phyloP scores from a whole-genome alignment of 2,329 filamentous ascomycete species.

The Colletotrichum limetticola region DNA sequence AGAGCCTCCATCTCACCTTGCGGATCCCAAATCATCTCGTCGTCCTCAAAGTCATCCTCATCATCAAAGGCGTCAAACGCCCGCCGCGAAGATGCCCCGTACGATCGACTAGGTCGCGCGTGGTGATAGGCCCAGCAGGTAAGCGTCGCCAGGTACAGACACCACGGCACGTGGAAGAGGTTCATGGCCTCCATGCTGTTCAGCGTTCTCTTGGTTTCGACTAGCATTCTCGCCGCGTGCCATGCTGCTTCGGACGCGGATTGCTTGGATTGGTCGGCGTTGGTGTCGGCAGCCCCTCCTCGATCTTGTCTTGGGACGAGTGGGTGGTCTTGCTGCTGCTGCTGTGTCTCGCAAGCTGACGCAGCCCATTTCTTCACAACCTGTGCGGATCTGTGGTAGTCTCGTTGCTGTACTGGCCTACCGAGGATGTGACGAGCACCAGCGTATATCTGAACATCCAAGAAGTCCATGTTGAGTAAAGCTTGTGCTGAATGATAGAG shows the following conservation, averaged over 20 bases:
- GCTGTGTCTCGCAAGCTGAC: constrained; percentile 29
- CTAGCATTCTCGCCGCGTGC: constrained; percentile 64
- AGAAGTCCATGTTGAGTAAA: constrained; percentile 66
- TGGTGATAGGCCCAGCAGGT: constrained; percentile 69
- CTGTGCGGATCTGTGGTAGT: constrained; percentile 61
- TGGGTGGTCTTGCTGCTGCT: background rate
- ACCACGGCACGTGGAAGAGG: constrained; percentile 71
- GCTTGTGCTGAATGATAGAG: constrained; percentile 69
- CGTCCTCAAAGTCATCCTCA: constrained; percentile 43
- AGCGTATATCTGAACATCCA: constrained; percentile 71
- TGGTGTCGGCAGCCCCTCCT: background rate
- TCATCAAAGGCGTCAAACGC: constrained; percentile 37
- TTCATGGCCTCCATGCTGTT: constrained; percentile 62
- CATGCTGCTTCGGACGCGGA: constrained; percentile 57
- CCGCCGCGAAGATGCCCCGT: background rate
- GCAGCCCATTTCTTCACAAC: constrained; percentile 62
- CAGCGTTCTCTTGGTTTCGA: constrained; percentile 59
- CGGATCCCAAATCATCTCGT: constrained; percentile 62
- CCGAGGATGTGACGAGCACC: constrained; percentile 69
- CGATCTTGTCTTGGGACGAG: background rate
- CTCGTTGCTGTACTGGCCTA: constrained; percentile 59
- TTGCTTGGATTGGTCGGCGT: background rate
- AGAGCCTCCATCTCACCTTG: constrained; percentile 58
- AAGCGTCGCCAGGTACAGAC: constrained; percentile 67
- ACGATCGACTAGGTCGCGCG: constrained; percentile 38